Evolutionary conservation across 140 eudicot species (phyloP).

Genomic region (Oenanthe javanica): DNA sequence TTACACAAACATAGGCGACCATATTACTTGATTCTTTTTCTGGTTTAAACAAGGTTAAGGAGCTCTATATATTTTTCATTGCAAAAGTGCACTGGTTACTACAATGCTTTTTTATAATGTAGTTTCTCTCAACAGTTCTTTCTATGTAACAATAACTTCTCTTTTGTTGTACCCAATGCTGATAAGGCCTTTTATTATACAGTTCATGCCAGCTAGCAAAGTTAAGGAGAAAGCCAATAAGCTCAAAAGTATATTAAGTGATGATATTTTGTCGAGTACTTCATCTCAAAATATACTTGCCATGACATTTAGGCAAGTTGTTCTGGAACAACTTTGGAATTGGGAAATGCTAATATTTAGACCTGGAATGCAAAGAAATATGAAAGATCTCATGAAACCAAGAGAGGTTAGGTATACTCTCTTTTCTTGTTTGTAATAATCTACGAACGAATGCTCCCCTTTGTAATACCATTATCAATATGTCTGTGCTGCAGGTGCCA

Average conservation of each 20-base stretch:
- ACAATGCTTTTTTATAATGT: neutral
- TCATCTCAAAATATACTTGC: conserved; percentile 62
- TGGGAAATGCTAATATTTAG: conserved; percentile 53
- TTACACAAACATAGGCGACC: neutral
- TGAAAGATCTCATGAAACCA: conserved; percentile 66
- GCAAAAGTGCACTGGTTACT: neutral
- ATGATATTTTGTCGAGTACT: conserved; percentile 47
- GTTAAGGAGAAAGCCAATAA: conserved; percentile 65
- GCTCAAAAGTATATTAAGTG: conserved; percentile 30
- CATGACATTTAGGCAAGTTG: conserved; percentile 93
- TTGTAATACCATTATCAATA: conserved; percentile 25
- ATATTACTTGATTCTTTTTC: neutral
- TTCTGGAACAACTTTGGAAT: conserved; percentile 56
- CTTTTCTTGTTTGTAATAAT: conserved; percentile 7
- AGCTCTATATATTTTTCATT: neutral
- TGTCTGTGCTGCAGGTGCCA: conserved; percentile 51
- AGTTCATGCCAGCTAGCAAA: conserved; percentile 81
- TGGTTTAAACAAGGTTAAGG: neutral
- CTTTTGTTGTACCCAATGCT: neutral
- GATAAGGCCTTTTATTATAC: conserved; percentile 13
- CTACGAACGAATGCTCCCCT: neutral
- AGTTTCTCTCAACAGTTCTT: neutral
- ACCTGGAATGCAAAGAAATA: conserved; percentile 71
- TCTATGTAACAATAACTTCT: neutral
- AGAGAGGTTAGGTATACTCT: conserved; percentile 65